Conservation (phyloP, 2,329 filamentous ascomycete species). For the Diplodia sapinea region DNA sequence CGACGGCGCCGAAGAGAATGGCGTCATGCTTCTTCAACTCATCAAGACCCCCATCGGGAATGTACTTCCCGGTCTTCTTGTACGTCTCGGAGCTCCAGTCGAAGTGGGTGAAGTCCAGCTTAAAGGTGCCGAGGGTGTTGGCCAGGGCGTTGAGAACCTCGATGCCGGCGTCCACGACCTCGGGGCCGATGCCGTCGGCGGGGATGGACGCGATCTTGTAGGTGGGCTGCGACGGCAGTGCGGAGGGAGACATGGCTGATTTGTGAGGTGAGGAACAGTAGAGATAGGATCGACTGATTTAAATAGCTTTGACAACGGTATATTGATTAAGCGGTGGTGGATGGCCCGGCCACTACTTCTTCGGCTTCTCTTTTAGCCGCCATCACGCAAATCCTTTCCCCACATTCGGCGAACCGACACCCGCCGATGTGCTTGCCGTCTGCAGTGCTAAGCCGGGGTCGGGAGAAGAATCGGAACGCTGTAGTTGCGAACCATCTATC, state of each 20-base stretch:
- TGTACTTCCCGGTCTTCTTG: constrained; percentile 69
- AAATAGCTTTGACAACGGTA: constrained; percentile 9
- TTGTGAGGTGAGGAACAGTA: neutral
- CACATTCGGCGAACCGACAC: neutral
- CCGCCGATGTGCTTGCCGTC: neutral
- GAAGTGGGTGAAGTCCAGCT: constrained; percentile 65
- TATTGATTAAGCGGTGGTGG: constrained; percentile 21
- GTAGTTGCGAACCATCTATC: neutral
- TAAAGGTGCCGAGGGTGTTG: constrained; percentile 61
- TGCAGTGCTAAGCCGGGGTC: neutral
- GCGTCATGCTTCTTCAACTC: constrained; percentile 66
- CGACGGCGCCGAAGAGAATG: constrained; percentile 72
- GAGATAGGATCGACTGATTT: neutral
- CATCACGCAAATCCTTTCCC: constrained; percentile 1
- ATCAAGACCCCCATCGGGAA: constrained; percentile 65
- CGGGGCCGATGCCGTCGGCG: constrained; percentile 72
- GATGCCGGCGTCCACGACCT: constrained; percentile 69
- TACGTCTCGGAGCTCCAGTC: constrained; percentile 72
- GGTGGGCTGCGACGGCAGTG: constrained; percentile 1
- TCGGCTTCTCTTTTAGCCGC: constrained; percentile 21
- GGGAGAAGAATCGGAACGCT: neutral
- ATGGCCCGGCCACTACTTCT: neutral
- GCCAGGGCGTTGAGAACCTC: constrained; percentile 64
- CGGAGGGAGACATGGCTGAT: constrained; percentile 5
- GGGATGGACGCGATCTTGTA: constrained; percentile 54